Evolutionary conservation across 768 basidiomycete species (phyloP), one percentile per base, ranked within the genome.

Genomic region (Boletus reticulatus): DNA sequence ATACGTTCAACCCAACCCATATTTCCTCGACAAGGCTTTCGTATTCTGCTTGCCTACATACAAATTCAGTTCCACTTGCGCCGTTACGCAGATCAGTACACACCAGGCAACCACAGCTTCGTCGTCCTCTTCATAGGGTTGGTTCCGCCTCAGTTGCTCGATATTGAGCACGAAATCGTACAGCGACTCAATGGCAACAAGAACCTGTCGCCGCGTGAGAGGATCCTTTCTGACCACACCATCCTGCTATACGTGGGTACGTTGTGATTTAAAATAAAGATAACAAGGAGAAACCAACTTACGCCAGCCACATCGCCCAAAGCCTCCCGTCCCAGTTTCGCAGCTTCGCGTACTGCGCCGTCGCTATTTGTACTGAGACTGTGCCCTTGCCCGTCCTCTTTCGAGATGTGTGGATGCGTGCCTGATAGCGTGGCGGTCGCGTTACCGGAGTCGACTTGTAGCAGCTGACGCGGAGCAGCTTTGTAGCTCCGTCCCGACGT

Each of bases 401-500:
- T 86, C 45, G 82, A 80, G 38, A 83, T 82, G 47, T 78, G 75
- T 7, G 69, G 72, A 48, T 74, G 82, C 58, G 70, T 76, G 69
- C 53, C 80, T 73, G 66, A 78, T 65, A 59, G 55, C 8, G 65
- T 62, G n/a, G 75, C 48, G 36, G 70, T 63, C 12, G 74, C 63
- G 57, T 76, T 73, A 36, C 73, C 67, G 47, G 84, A 66, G 55
- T 92, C 89, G 10, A 98, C 93, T 70, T 98, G 94, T 5, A 99
- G 80, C 24, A 98, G 84, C 57, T 97, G 96, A 41, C 96, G 84
- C 14, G 97, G 97, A n/a, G 95, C 95, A 31, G 94, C 93, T 64
- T 94, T 94, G 67, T 94, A 92, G 57, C 94, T 95, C 53, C 96
- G 80, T 24, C 93, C 89, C 36, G 94, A 92, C 2, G 95, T 96